Conservation (phyloP, 2,329 filamentous ascomycete genomes). For the Aureobasidium leucospermi region DNA sequence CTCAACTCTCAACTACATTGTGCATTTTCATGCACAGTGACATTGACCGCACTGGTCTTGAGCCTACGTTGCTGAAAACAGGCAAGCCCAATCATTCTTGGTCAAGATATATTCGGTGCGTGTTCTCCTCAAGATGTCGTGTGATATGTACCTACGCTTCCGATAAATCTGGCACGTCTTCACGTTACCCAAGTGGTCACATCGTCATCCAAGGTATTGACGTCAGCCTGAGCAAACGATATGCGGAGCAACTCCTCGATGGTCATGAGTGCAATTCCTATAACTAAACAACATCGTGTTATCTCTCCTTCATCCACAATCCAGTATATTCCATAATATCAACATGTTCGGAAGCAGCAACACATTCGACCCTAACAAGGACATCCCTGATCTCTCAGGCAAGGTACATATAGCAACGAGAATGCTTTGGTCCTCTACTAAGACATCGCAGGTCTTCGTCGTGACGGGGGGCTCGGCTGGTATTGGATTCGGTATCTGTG, state of each 20-base stretch:
- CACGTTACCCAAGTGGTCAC: not conserved
- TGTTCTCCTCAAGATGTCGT: not conserved
- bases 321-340: not conserved
- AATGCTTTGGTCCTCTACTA: not conserved
- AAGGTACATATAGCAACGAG: conserved; percentile 22
- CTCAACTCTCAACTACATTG: not conserved
- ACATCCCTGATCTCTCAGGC: conserved; percentile 34
- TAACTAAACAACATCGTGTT: not conserved
- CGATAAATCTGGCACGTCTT: not conserved
- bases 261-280: not conserved
- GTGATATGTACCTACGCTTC: not conserved
- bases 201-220: not conserved
- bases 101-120: too few relatives aligned
- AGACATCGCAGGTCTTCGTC: conserved; percentile 30
- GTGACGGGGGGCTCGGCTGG: conserved; percentile 45
- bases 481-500: conserved; percentile 45
- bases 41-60: not conserved
- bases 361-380: conserved; percentile 33
- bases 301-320: too few relatives aligned
- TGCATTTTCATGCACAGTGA: not conserved
- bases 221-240: conserved; percentile 2
- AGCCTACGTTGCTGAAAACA: not conserved
- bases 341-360: conserved; percentile 22
- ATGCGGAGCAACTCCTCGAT: not conserved
- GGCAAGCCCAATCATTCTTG: not conserved